Evolutionary conservation across 2,329 filamentous ascomycete genomes (phyloP).

Genomic region (Ceratocystis colombiana): DNA sequence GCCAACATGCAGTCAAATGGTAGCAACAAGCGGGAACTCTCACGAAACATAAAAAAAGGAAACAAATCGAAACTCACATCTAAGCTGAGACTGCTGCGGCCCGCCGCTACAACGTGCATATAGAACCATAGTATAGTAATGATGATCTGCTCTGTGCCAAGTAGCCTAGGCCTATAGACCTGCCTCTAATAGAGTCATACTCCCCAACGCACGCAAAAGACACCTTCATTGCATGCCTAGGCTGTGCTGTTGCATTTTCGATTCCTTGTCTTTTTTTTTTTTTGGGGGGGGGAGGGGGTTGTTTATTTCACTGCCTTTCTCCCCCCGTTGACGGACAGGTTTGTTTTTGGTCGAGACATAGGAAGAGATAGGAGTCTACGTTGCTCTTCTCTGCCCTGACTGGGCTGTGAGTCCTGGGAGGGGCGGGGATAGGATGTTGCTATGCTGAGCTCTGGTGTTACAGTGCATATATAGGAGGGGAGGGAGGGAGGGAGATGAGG

Average conservation of each 20-base stretch:
- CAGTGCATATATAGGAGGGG: constrained; percentile 4
- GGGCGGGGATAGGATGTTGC: background rate
- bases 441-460: background rate
- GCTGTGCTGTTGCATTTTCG: background rate
- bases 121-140: background rate
- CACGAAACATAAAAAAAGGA: no score
- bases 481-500: background rate
- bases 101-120: no score
- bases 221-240: background rate
- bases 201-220: background rate
- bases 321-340: background rate
- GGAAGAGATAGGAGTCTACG: background rate
- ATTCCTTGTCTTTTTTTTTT: background rate
- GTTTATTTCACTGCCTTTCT: background rate
- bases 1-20: background rate
- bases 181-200: background rate
- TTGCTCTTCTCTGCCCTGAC: no score
- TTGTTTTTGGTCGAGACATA: background rate
- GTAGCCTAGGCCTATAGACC: background rate
- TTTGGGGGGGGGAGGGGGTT: no score
- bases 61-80: no score
- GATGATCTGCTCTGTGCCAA: constrained; percentile 5
- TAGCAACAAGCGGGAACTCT: no score
- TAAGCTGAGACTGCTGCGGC: no score
- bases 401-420: no score